These are phyloP conservation scores for Phialophora tarda DNA, from an alignment of 2,329 filamentous ascomycete species.

Conservation along the genomic window DNA sequence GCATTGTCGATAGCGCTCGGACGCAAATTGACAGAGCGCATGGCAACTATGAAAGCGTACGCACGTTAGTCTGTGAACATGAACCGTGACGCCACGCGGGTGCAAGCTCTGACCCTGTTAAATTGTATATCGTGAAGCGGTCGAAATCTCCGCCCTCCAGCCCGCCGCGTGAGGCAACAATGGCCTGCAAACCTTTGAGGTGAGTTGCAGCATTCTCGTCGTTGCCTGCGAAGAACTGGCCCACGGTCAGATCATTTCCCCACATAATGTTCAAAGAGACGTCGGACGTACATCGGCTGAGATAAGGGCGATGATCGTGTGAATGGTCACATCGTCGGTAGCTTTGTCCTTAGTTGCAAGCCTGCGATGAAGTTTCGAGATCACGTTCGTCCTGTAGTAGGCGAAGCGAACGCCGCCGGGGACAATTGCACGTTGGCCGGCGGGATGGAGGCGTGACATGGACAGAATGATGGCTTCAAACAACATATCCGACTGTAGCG, in stretches of 20 bases:
- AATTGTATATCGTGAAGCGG: constrained; percentile 6
- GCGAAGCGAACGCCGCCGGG: not conserved
- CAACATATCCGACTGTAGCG: not conserved
- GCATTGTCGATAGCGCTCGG: not conserved
- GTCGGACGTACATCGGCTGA: not conserved
- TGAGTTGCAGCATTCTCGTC: constrained; percentile 3
- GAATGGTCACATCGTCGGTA: not conserved
- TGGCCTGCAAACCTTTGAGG: not conserved
- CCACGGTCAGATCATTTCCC: not conserved
- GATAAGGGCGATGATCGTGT: not conserved
- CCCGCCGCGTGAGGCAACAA: not conserved
- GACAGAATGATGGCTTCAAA: constrained; percentile 5
- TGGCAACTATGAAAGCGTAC: not conserved
- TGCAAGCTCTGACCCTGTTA: not conserved
- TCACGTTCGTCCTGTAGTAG: not conserved
- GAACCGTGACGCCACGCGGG: not conserved
- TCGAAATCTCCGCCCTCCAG: not conserved
- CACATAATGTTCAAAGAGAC: not conserved
- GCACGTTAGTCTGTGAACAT: not conserved
- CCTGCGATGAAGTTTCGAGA: not conserved
- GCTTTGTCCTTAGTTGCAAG: not conserved
- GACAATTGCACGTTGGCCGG: constrained; percentile 1
- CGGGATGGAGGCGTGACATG: constrained; percentile 3
- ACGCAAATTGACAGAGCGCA: constrained; percentile 3
- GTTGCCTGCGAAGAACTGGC: not conserved